phyloP scores from a whole-genome alignment of 371 early-diverging fungal species.

The Fennellomyces sp. region DNA sequence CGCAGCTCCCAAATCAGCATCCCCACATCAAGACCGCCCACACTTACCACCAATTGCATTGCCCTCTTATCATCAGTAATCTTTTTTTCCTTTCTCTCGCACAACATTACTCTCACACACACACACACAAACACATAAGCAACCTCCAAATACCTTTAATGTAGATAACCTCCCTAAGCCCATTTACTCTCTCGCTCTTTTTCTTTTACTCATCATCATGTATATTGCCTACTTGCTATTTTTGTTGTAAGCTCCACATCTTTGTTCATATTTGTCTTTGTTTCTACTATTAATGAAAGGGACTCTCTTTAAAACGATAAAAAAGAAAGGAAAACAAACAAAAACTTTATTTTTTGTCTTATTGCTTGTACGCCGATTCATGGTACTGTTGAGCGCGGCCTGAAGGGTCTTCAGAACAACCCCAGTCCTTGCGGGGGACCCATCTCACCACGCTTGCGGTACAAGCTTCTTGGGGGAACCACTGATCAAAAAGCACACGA shows the following conservation, averaged over 20 bases:
- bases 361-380: slow-evolving; percentile 63
- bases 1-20: slow-evolving; percentile 11
- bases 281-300: no score
- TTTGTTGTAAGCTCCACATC: no score
- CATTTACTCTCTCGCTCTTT: no score
- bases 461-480: slow-evolving; percentile 91
- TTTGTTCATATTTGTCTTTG: not conserved
- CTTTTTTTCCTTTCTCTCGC: not conserved
- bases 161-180: no score
- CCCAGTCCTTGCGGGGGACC: slow-evolving; percentile 97
- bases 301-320: no score
- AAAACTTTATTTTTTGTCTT: not conserved
- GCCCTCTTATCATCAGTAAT: slow-evolving; percentile 7
- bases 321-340: no score
- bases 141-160: not conserved
- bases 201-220: no score
- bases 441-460: slow-evolving; percentile 89
- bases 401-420: slow-evolving; percentile 95
- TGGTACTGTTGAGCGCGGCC: slow-evolving; percentile 96
- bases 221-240: no score
- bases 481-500: slow-evolving; percentile 88
- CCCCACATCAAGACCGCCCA: slow-evolving; percentile 10
- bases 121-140: not conserved
- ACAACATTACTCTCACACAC: not conserved
- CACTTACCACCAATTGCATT: slow-evolving; percentile 14